These are phyloP conservation scores for Purpureocillium takamizusanense DNA, from an alignment of 2,329 filamentous ascomycete species.

Conservation along the genomic window DNA sequence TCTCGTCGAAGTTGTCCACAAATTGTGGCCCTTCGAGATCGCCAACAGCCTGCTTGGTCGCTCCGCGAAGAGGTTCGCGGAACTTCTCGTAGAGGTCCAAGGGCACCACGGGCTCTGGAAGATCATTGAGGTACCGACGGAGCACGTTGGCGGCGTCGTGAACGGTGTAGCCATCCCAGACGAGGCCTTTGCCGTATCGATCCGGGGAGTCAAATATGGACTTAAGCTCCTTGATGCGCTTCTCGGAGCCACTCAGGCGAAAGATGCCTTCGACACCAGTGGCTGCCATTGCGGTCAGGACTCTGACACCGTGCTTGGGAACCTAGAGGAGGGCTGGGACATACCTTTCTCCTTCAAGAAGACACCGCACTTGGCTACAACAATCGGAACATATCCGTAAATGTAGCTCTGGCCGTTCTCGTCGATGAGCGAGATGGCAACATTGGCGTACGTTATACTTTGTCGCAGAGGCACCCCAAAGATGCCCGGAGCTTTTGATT, in stretches of 20 bases:
- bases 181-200: constrained; percentile 89
- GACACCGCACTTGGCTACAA: constrained; percentile 95
- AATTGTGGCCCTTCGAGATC: constrained; percentile 62
- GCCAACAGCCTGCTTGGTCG: constrained; percentile 64
- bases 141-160: constrained; percentile 97
- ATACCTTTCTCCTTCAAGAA: constrained; percentile 95
- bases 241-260: constrained; percentile 88
- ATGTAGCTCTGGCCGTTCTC: constrained; percentile 92
- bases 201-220: constrained; percentile 88
- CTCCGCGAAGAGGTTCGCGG: constrained; percentile 66
- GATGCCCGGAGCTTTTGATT: constrained; percentile 59
- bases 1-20: constrained; percentile 52
- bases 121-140: constrained; percentile 87
- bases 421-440: constrained; percentile 92
- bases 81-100: constrained; percentile 89
- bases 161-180: constrained; percentile 96
- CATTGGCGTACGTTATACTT: constrained; percentile 95
- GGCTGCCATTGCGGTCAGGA: constrained; percentile 41
- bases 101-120: constrained; percentile 94
- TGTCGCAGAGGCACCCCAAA: constrained; percentile 89
- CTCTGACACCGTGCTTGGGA: background rate
- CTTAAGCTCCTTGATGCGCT: constrained; percentile 95
- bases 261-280: constrained; percentile 96
- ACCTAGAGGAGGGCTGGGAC: background rate
- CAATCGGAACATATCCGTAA: constrained; percentile 96